phyloP scores from a whole-genome alignment of 2,329 filamentous ascomycete genomes.

The Dothistroma septosporum region DNA sequence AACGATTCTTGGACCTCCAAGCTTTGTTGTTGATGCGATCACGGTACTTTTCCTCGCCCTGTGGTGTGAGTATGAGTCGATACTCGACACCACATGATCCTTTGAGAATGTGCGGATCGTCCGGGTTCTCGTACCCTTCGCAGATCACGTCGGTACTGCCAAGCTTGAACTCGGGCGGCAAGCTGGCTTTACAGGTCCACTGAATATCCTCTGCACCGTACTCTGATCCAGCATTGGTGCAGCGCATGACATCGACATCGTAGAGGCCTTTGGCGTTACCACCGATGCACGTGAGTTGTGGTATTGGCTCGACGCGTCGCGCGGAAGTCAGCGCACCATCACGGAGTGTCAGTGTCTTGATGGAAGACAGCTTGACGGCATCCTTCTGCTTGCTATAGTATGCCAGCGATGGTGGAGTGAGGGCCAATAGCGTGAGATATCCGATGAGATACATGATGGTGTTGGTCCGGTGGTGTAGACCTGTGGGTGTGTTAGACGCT shows the following conservation, averaged over 20 bases:
- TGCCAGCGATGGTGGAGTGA: constrained; percentile 10
- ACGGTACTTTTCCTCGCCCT: constrained; percentile 47
- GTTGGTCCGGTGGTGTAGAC: background rate
- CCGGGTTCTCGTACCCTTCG: constrained; percentile 73
- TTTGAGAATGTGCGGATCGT: constrained; percentile 82
- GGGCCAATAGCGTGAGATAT: constrained; percentile 13
- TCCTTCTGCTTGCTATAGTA: constrained; percentile 27
- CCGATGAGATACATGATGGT: constrained; percentile 9
- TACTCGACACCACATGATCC: constrained; percentile 95
- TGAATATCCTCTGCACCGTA: constrained; percentile 79
- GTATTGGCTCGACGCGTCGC: constrained; percentile 70
- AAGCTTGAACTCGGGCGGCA: constrained; percentile 65
- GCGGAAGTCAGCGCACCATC: constrained; percentile 64
- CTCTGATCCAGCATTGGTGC: constrained; percentile 75
- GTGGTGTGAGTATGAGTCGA: constrained; percentile 69
- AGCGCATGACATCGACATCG: constrained; percentile 77
- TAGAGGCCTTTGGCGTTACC: constrained; percentile 60
- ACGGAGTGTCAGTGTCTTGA: constrained; percentile 75
- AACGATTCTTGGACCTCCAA: constrained; percentile 6
- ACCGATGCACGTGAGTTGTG: constrained; percentile 70
- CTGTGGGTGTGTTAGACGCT: background rate
- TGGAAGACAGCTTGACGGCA: constrained; percentile 55
- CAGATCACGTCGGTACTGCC: constrained; percentile 87
- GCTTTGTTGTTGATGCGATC: constrained; percentile 4
- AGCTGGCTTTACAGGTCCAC: constrained; percentile 76